A percentile compares a stretch with the other conserved stretches of the same genome.
phyloP scores from a whole-genome alignment of 2,329 filamentous ascomycete species.

The Plectosphaerella sp. region DNA sequence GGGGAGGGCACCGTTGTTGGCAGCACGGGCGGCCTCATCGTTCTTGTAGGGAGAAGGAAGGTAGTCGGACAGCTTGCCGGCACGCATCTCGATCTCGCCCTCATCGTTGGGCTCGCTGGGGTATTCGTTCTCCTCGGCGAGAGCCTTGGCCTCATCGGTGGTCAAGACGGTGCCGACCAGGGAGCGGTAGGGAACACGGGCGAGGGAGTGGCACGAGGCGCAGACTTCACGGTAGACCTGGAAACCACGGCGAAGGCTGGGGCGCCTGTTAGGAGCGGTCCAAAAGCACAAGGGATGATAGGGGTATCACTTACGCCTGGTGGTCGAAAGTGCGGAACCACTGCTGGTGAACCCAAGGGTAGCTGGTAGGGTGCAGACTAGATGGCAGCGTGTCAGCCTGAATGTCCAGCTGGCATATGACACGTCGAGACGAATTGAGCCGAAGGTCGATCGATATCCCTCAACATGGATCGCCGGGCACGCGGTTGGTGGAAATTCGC shows the following conservation, averaged over 20 bases:
- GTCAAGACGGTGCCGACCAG: conserved; percentile 91
- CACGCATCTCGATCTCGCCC: conserved; percentile 96
- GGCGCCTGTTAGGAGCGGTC: conserved; percentile 10
- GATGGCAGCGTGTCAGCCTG: background rate
- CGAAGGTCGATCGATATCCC: conserved; percentile 10
- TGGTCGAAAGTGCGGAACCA: conserved; percentile 96
- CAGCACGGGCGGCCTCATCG: conserved; percentile 94
- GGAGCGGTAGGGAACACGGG: conserved; percentile 86
- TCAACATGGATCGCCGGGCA: conserved; percentile 6
- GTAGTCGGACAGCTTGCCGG: conserved; percentile 98
- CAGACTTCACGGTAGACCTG: conserved; percentile 99
- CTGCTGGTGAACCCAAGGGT: conserved; percentile 93
- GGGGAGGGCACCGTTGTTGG: conserved; percentile 96
- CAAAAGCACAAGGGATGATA: background rate
- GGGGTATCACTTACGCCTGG: conserved; percentile 67
- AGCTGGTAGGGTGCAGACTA: conserved; percentile 86
- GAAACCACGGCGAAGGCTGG: conserved; percentile 94
- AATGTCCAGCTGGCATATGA: conserved; percentile 1
- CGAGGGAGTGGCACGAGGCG: conserved; percentile 94
- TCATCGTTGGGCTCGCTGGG: conserved; percentile 96
- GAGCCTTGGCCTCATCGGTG: conserved; percentile 93
- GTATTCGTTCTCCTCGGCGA: conserved; percentile 98
- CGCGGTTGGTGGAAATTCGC: conserved; percentile 5
- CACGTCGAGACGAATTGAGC: background rate
- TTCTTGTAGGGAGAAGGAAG: conserved; percentile 95